Evolutionary conservation across 2,329 filamentous ascomycete species (phyloP).

Genomic region (Pseudogymnoascus sp.): DNA sequence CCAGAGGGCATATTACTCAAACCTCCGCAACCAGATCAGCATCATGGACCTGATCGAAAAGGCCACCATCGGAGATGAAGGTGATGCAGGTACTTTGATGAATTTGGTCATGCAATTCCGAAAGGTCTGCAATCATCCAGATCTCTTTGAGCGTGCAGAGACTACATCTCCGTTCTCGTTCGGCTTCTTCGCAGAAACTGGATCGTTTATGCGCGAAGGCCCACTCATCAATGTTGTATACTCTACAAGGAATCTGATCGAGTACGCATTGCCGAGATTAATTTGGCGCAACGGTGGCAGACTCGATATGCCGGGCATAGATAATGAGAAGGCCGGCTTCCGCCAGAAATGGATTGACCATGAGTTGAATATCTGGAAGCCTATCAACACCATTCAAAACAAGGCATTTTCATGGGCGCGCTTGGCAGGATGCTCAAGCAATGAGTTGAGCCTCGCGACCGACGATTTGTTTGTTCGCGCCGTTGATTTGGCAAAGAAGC

Average conservation of each 20-base stretch:
- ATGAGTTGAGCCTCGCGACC: constrained; percentile 62
- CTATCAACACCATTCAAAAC: constrained; percentile 61
- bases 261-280: constrained; percentile 72
- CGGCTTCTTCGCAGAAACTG: constrained; percentile 86
- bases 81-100: constrained; percentile 94
- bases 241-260: constrained; percentile 76
- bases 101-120: constrained; percentile 99
- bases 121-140: constrained; percentile 97
- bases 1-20: constrained; percentile 86
- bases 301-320: constrained; percentile 60
- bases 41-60: constrained; percentile 98
- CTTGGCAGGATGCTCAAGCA: constrained; percentile 68
- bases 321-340: constrained; percentile 73
- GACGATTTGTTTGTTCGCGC: constrained; percentile 67
- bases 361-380: constrained; percentile 84
- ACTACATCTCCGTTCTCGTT: constrained; percentile 78
- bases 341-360: constrained; percentile 66
- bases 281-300: constrained; percentile 76
- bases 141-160: constrained; percentile 91
- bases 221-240: constrained; percentile 71
- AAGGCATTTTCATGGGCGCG: constrained; percentile 81
- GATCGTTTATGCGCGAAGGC: constrained; percentile 87
- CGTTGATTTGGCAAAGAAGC: constrained; percentile 44
- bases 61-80: constrained; percentile 84
- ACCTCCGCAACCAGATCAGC: constrained; percentile 91